These are phyloP conservation scores for Pseudopyricularia cyperi DNA, from an alignment of 2,329 filamentous ascomycete genomes.

Conservation along the genomic window DNA sequence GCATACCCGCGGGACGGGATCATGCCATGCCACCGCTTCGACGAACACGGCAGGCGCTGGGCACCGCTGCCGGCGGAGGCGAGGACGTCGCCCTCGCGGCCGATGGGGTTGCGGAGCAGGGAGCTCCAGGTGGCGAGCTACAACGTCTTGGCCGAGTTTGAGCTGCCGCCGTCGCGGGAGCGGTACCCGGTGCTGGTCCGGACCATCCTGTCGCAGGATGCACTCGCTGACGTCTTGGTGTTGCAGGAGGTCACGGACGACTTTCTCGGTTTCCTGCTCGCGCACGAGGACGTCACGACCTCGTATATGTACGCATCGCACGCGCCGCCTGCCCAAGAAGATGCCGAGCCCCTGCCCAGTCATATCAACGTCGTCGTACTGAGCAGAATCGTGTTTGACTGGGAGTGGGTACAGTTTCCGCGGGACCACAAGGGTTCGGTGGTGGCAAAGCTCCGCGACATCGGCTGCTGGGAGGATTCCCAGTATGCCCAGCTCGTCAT, in stretches of 20 bases:
- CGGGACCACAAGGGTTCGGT: constrained; percentile 45
- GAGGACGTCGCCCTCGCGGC: not conserved
- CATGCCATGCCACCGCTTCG: constrained; percentile 5
- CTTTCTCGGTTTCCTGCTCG: constrained; percentile 43
- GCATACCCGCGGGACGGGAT: not conserved
- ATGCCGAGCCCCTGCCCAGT: constrained; percentile 42
- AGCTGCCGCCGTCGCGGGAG: constrained; percentile 26
- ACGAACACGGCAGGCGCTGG: constrained; percentile 10
- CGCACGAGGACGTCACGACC: constrained; percentile 26
- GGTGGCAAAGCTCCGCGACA: constrained; percentile 26
- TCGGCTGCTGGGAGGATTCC: constrained; percentile 13
- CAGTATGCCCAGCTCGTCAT: constrained; percentile 30
- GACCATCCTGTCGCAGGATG: constrained; percentile 28
- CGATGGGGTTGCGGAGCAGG: not conserved
- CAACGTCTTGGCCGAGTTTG: constrained; percentile 39
- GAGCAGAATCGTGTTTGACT: constrained; percentile 40
- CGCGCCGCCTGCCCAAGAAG: constrained; percentile 36
- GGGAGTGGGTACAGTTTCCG: constrained; percentile 39
- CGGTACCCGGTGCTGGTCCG: constrained; percentile 29
- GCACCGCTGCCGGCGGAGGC: not conserved
- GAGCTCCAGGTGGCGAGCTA: constrained; percentile 30
- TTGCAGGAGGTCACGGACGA: constrained; percentile 54
- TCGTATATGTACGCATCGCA: constrained; percentile 44
- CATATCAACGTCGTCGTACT: constrained; percentile 49
- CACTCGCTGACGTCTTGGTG: constrained; percentile 32